A percentile compares a stretch with the other conserved stretches of the same genome.
phyloP scores from a whole-genome alignment of 257 asterid genomes.

The Solanum lycopersicoides region DNA sequence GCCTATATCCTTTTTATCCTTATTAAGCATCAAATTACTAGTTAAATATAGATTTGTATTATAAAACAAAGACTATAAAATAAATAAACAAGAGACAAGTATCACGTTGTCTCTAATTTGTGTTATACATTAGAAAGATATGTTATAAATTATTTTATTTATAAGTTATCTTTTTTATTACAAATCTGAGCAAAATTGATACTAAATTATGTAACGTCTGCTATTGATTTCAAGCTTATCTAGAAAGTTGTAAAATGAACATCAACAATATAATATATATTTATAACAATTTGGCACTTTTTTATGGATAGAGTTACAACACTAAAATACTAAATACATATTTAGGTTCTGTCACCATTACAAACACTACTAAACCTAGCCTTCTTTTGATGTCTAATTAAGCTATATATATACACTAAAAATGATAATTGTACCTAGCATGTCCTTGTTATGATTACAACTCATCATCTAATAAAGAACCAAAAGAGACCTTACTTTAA shows the following conservation, averaged over 20 bases:
- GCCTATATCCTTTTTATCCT: background rate
- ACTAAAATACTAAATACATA: background rate
- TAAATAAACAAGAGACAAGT: background rate
- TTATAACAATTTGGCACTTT: background rate
- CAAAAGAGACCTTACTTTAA: background rate
- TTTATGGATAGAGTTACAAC: background rate
- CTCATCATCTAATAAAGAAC: slow-evolving; percentile 4
- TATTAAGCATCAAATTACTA: background rate
- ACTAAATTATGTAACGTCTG: background rate
- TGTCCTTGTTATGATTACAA: background rate
- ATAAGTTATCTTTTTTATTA: background rate
- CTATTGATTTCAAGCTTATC: background rate
- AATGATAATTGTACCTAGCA: background rate
- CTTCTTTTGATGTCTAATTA: background rate
- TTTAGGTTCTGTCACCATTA: background rate
- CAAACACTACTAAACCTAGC: background rate
- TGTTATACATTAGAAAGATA: background rate
- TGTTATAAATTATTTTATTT: background rate
- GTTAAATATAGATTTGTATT: background rate
- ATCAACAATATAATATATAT: background rate
- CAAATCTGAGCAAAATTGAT: too few relatives aligned
- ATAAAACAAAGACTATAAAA: background rate
- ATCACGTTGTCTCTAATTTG: background rate
- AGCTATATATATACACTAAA: background rate
- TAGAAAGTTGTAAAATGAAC: background rate